A percentile compares a stretch with the other conserved stretches of the same genome.
phyloP scores from a whole-genome alignment of 1,284 basidiomycete species.

The Rhodotorula mucilaginosa region DNA sequence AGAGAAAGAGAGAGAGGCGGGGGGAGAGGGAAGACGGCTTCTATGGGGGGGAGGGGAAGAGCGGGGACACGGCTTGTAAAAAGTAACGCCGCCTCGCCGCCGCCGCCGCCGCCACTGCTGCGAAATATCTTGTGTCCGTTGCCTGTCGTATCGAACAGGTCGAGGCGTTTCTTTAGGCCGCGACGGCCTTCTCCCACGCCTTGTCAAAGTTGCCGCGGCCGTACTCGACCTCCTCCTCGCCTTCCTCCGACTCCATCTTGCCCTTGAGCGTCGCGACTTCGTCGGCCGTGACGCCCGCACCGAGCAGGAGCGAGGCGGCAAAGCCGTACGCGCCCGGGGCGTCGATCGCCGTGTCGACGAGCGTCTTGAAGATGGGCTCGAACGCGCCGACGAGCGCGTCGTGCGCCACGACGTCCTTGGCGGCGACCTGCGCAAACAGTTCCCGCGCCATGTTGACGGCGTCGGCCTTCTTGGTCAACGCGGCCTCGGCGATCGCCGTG shows the following conservation, averaged over 20 bases:
- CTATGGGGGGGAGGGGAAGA: too few species aligned
- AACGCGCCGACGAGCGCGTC: conserved; percentile 27
- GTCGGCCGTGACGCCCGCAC: conserved; percentile 19
- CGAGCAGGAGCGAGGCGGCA: conserved; percentile 23
- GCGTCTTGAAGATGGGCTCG: conserved; percentile 29
- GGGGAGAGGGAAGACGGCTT: too few species aligned
- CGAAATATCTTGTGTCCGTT: background rate
- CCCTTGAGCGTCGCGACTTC: conserved; percentile 38
- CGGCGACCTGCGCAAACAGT: conserved; percentile 46
- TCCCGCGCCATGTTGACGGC: conserved; percentile 61
- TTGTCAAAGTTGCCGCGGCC: conserved; percentile 36
- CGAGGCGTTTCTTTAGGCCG: background rate
- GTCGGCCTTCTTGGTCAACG: conserved; percentile 77
- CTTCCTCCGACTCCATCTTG: conserved; percentile 42
- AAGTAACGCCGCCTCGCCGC: too few species aligned
- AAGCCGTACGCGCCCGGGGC: conserved; percentile 30
- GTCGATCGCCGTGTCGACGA: conserved; percentile 37
- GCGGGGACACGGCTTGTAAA: too few species aligned
- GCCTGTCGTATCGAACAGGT: background rate
- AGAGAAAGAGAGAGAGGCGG: background rate
- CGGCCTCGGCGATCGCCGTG: conserved; percentile 67
- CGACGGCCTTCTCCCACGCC: conserved; percentile 35
- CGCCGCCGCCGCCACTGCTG: too few species aligned
- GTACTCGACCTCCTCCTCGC: conserved; percentile 43
- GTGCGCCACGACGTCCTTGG: conserved; percentile 59